phyloP scores from a whole-genome alignment of 106 monocot species.

The Dactylorhiza incarnata region DNA sequence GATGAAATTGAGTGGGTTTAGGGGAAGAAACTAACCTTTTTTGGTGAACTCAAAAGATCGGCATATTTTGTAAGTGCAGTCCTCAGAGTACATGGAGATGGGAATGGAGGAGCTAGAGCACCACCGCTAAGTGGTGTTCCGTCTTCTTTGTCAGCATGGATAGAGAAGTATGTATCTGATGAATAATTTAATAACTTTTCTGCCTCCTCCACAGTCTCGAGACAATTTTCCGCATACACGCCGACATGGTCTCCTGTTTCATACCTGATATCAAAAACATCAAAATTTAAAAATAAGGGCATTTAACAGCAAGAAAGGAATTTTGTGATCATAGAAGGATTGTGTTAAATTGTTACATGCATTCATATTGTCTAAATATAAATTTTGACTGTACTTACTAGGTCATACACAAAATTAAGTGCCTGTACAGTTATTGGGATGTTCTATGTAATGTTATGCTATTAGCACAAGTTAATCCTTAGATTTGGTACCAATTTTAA shows the following conservation, averaged over 20 bases:
- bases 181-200: constrained; percentile 66
- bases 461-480: too few relatives aligned
- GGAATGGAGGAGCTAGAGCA: constrained; percentile 71
- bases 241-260: constrained; percentile 98
- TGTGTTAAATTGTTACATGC: background rate
- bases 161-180: constrained; percentile 73
- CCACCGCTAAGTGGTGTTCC: constrained; percentile 56
- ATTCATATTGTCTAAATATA: background rate
- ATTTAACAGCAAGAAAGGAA: background rate
- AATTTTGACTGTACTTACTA: background rate
- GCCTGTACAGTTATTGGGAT: too few relatives aligned
- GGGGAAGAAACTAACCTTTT: constrained; percentile 44
- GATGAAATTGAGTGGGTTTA: background rate
- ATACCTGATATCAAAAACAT: constrained; percentile 42
- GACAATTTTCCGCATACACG: constrained; percentile 76
- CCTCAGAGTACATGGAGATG: constrained; percentile 83
- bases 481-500: too few relatives aligned
- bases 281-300: background rate
- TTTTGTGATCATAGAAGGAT: background rate
- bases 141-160: constrained; percentile 89
- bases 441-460: too few relatives aligned
- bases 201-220: constrained; percentile 78
- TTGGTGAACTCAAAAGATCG: constrained; percentile 89
- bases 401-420: background rate
- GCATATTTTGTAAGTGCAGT: constrained; percentile 83